Percentiles rank a stretch among this genome's conserved stretches.
phyloP scores from a whole-genome alignment of 192 early-diverging fungal genomes.

The Chytriomyces confervae region DNA sequence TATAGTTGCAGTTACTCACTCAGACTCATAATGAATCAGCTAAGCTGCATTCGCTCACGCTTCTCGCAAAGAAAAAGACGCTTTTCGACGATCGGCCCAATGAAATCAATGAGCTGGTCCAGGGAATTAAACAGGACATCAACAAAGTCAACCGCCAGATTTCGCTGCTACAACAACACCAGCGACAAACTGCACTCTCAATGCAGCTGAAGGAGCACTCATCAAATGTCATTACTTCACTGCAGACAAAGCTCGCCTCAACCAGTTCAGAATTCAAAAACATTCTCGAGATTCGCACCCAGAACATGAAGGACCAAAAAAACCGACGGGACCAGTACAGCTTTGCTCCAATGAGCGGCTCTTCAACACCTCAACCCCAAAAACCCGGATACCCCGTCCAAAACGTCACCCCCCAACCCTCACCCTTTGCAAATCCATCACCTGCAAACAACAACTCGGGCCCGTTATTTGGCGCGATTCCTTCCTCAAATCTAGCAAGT shows the following conservation, averaged over 20 bases:
- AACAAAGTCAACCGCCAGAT: conserved; percentile 94
- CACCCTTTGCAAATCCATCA: not conserved
- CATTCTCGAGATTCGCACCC: conserved; percentile 92
- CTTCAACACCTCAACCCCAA: conserved; percentile 11
- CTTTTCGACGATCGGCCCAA: conserved; percentile 96
- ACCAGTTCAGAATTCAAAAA: conserved; percentile 92
- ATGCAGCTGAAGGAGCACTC: conserved; percentile 87
- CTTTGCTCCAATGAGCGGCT: conserved; percentile 40
- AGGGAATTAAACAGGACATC: conserved; percentile 96
- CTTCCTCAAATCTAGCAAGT: not conserved
- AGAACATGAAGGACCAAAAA: conserved; percentile 95
- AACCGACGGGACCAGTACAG: conserved; percentile 87
- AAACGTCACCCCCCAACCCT: too few species aligned
- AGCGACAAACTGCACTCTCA: not conserved
- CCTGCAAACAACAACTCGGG: not conserved
- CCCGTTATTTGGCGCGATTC: not conserved
- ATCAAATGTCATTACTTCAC: conserved; percentile 85
- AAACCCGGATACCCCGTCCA: conserved; percentile 14
- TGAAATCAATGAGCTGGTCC: conserved; percentile 94
- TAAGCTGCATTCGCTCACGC: conserved; percentile 85
- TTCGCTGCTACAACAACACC: conserved; percentile 75
- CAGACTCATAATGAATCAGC: conserved; percentile 17
- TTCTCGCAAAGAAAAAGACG: conserved; percentile 92
- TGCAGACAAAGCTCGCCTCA: conserved; percentile 90
- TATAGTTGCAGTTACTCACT: not conserved